Percentiles rank a stretch among this genome's conserved stretches.
Evolutionary conservation across 306 rosid species (phyloP).

Genomic region (Crataegus laevigata): DNA sequence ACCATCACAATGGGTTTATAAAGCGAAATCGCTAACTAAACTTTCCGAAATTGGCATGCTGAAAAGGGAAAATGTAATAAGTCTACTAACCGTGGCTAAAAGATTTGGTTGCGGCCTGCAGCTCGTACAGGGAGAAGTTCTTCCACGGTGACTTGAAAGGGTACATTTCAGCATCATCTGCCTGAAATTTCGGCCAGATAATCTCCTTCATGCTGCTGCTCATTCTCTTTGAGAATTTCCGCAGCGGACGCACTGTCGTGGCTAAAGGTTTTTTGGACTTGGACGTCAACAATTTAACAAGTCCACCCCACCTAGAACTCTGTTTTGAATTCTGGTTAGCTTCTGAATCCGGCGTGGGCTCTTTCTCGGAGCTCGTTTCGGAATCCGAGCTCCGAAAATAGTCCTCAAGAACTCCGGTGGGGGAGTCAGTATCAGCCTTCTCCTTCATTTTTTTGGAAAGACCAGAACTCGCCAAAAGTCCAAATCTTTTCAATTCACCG

Average conservation of each 20-base stretch:
- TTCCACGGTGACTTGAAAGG: conserved; percentile 65
- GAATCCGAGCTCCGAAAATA: conserved; percentile 76
- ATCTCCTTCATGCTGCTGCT: conserved; percentile 64
- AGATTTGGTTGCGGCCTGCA: conserved; percentile 59
- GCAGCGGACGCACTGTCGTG: conserved; percentile 51
- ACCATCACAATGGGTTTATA: not conserved
- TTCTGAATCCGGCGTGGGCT: conserved; percentile 27
- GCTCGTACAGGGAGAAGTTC: conserved; percentile 61
- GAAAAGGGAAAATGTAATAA: not conserved
- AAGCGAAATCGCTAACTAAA: not conserved
- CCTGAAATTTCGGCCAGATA: conserved; percentile 32
- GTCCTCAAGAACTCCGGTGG: conserved; percentile 79
- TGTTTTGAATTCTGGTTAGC: conserved; percentile 29
- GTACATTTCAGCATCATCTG: conserved; percentile 33
- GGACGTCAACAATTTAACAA: conserved; percentile 39
- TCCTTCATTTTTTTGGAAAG: conserved; percentile 43
- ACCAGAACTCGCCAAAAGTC: conserved; percentile 15
- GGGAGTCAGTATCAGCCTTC: conserved; percentile 51
- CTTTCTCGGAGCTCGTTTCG: conserved; percentile 66
- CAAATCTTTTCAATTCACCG: not conserved
- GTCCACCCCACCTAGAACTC: conserved; percentile 42
- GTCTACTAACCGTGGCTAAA: conserved; percentile 57
- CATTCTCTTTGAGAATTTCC: conserved; percentile 53
- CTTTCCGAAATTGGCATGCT: not conserved
- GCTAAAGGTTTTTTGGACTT: conserved; percentile 45